These are phyloP conservation scores for Boletus tomentosulus DNA, from an alignment of 768 basidiomycete species.

Conservation along the genomic window DNA sequence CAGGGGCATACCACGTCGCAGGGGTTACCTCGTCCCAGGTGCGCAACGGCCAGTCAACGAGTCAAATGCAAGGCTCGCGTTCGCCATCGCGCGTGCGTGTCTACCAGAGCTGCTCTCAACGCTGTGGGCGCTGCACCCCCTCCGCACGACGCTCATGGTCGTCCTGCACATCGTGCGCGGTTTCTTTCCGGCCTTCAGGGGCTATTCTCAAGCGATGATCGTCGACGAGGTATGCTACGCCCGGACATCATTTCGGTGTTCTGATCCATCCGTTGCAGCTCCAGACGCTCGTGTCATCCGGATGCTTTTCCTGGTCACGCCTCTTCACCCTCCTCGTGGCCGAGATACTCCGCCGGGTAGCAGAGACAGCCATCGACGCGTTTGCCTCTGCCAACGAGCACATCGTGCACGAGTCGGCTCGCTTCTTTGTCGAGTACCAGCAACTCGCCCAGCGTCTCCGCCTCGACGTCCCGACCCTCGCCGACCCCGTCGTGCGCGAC, in stretches of 20 bases:
- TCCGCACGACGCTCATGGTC: conserved; percentile 69
- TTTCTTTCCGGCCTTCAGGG: conserved; percentile 75
- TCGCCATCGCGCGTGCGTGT: conserved; percentile 49
- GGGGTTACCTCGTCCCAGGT: conserved; percentile 57
- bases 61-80: conserved; percentile 55
- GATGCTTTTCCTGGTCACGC: conserved; percentile 66
- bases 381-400: conserved; percentile 76
- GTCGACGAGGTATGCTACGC: conserved; percentile 66
- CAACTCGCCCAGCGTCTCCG: conserved; percentile 75
- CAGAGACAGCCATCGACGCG: conserved; percentile 64
- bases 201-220: conserved; percentile 83
- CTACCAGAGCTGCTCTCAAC: conserved; percentile 50
- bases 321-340: conserved; percentile 54
- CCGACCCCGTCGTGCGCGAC: conserved; percentile 69
- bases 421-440: conserved; percentile 71
- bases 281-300: conserved; percentile 64
- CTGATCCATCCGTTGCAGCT: conserved; percentile 40
- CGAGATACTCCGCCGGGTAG: conserved; percentile 60
- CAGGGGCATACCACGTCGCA: conserved; percentile 44
- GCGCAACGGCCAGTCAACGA: conserved; percentile 61
- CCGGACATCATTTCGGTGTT: conserved; percentile 8
- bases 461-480: conserved; percentile 74
- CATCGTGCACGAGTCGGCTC: conserved; percentile 67
- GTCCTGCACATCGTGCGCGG: conserved; percentile 67
- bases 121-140: conserved; percentile 56